A percentile compares a stretch with the other conserved stretches of the same genome.
These are phyloP conservation scores for Elsinoe fawcettii DNA, from an alignment of 2,329 filamentous ascomycete genomes.

Conservation along the genomic window DNA sequence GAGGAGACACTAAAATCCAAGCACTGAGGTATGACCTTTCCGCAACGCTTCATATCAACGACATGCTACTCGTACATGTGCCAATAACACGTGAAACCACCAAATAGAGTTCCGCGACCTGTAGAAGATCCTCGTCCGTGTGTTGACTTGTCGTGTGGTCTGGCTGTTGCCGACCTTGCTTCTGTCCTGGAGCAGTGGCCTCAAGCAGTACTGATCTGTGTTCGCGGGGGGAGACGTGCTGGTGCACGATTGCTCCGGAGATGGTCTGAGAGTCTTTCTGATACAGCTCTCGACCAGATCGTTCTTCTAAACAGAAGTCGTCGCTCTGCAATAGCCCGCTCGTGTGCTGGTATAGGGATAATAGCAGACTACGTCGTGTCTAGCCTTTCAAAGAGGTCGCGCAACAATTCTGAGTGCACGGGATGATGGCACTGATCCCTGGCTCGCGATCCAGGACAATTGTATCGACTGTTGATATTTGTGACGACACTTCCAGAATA, in stretches of 20 bases:
- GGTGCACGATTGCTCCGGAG: background rate
- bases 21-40: constrained; percentile 7
- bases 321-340: background rate
- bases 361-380: background rate
- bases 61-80: background rate
- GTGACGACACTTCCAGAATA: background rate
- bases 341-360: background rate
- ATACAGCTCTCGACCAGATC: background rate
- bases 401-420: background rate
- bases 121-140: background rate
- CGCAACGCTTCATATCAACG: background rate
- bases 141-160: background rate
- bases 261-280: background rate
- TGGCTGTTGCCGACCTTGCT: background rate
- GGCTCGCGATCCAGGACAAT: background rate
- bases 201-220: background rate
- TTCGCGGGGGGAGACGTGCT: background rate
- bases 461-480: background rate
- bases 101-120: background rate
- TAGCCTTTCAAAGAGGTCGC: background rate
- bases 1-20: background rate
- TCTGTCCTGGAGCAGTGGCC: background rate
- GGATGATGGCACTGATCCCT: background rate
- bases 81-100: background rate
- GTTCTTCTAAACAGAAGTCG: background rate